A percentile compares a stretch with the other conserved stretches of the same genome.
These are phyloP conservation scores for Aspergillus costaricaensis DNA, from an alignment of 2,329 filamentous ascomycete species.

Conservation along the genomic window DNA sequence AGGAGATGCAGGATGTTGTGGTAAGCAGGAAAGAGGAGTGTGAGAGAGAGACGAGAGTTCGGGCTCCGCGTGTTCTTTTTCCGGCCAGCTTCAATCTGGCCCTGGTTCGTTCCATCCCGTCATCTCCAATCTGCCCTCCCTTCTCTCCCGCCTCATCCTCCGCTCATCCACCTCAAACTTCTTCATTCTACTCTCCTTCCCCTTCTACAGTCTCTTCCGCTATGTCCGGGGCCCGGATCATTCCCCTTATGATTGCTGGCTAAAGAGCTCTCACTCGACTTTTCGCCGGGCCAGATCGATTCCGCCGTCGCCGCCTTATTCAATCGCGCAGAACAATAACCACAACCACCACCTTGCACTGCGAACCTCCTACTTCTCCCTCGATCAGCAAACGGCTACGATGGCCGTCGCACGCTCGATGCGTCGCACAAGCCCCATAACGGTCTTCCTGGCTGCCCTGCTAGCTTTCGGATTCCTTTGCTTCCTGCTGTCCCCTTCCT, in stretches of 20 bases:
- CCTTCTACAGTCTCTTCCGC: not conserved
- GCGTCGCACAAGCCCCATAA: conserved; percentile 77
- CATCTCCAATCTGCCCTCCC: not conserved
- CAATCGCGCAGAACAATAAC: conserved; percentile 10
- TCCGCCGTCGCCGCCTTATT: not conserved
- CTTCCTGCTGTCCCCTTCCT: conserved; percentile 51
- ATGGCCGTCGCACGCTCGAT: conserved; percentile 67
- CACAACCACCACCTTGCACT: conserved; percentile 15
- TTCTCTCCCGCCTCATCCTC: not conserved
- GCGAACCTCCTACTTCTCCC: conserved; percentile 5
- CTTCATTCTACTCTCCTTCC: not conserved
- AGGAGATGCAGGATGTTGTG: not conserved
- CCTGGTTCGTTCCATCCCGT: not conserved
- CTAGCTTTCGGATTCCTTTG: conserved; percentile 71
- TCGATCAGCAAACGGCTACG: conserved; percentile 29
- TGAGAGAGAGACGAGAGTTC: too few relatives aligned
- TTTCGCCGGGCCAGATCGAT: conserved; percentile 1
- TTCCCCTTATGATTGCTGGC: conserved; percentile 11
- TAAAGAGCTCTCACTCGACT: conserved; percentile 10
- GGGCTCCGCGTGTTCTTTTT: conserved; percentile 8
- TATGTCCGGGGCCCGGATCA: conserved; percentile 13
- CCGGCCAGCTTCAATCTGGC: not conserved
- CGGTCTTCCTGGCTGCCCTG: conserved; percentile 69
- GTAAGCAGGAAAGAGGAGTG: too few relatives aligned
- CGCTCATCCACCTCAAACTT: not conserved